phyloP scores from a whole-genome alignment of 371 early-diverging fungal species.

The Saksenaea vasiformis region DNA sequence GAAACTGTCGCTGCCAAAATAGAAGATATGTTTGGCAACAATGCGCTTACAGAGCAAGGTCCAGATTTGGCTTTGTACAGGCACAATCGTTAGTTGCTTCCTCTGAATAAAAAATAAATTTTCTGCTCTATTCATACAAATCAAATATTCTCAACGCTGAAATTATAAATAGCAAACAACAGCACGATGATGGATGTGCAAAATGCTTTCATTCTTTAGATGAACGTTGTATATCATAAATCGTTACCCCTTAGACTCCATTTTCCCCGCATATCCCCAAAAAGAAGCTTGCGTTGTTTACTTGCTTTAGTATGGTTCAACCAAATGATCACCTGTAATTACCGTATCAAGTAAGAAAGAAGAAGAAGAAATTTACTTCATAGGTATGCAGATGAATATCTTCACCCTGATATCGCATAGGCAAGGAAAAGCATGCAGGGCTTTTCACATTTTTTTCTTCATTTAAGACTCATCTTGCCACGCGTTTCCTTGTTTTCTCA shows the following conservation, averaged over 20 bases:
- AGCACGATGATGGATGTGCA: no score
- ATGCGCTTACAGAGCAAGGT: constrained; percentile 17
- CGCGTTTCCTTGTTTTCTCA: neutral
- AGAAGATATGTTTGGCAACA: constrained; percentile 20
- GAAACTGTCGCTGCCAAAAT: constrained; percentile 20
- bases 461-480: no score
- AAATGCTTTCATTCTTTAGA: no score
- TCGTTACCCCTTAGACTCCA: no score
- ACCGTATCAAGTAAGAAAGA: no score
- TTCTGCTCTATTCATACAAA: neutral
- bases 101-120: neutral
- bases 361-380: no score
- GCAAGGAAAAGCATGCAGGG: neutral
- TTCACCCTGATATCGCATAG: neutral
- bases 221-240: no score
- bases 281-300: no score
- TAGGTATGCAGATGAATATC: no score
- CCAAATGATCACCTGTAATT: no score
- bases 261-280: no score
- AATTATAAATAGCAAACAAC: neutral
- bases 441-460: neutral
- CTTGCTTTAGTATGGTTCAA: no score
- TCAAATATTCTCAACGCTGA: neutral
- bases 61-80: constrained; percentile 9
- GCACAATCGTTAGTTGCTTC: neutral